Percentiles rank a stretch among this genome's conserved stretches.
These are phyloP conservation scores for Sordariomycetes sp. DNA, from an alignment of 2,329 filamentous ascomycete genomes.

Conservation along the genomic window DNA sequence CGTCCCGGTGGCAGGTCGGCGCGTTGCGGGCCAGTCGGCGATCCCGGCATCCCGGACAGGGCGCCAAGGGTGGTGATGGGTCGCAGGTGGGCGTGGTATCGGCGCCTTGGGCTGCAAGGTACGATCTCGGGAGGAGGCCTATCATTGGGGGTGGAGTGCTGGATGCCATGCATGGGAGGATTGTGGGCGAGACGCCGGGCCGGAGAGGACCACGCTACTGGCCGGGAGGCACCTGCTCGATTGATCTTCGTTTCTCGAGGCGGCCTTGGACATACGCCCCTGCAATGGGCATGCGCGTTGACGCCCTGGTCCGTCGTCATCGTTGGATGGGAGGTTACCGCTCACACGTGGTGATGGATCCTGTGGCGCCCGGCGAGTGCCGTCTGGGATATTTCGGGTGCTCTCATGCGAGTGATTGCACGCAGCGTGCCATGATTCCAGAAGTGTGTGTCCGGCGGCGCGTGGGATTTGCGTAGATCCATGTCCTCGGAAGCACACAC, in stretches of 20 bases:
- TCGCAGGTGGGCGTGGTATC: neutral
- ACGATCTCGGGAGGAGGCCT: neutral
- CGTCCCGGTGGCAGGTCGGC: neutral
- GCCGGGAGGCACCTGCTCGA: neutral
- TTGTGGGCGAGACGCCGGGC: neutral
- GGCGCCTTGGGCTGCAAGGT: neutral
- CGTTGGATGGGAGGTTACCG: neutral
- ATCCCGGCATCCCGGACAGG: neutral
- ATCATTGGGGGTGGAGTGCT: neutral
- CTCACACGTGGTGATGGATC: neutral
- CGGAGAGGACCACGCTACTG: neutral
- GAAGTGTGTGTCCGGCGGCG: neutral
- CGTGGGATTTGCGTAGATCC: too few species aligned
- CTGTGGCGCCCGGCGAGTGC: neutral
- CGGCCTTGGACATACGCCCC: too few species aligned
- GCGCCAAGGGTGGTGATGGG: neutral
- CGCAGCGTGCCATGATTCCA: neutral
- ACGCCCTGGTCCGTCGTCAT: neutral
- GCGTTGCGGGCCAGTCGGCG: neutral
- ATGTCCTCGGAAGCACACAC: too few species aligned
- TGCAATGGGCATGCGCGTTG: neutral
- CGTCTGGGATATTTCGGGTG: neutral
- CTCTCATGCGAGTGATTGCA: neutral
- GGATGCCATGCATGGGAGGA: neutral
- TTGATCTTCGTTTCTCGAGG: too few species aligned